Evolutionary conservation across 2,329 filamentous ascomycete genomes (phyloP).

Genomic region (Beauveria sp.): DNA sequence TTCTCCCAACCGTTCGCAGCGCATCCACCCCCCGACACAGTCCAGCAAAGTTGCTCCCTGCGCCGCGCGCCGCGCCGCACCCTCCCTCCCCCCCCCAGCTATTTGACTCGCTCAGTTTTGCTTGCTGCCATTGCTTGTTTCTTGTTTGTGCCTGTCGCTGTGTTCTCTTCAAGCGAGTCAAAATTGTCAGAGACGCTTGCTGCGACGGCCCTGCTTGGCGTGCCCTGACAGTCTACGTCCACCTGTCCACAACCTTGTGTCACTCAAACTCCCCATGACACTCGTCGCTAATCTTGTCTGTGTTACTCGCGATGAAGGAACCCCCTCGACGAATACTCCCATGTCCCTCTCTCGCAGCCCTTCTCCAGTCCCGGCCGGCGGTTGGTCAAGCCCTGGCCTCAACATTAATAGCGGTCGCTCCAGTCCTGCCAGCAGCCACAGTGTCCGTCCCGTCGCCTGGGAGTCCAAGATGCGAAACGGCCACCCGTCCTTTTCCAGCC

Average conservation of each 20-base stretch:
- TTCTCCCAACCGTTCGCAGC: background rate
- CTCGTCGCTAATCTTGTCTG: conserved; percentile 20
- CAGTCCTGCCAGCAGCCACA: conserved; percentile 54
- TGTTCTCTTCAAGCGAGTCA: background rate
- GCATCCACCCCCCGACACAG: conserved; percentile 1
- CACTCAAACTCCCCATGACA: background rate
- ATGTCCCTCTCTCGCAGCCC: conserved; percentile 88
- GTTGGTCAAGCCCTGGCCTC: conserved; percentile 80
- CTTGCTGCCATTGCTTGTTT: background rate
- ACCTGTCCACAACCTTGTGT: background rate
- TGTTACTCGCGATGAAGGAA: conserved; percentile 34
- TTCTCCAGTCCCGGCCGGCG: conserved; percentile 74
- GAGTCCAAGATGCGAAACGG: conserved; percentile 73
- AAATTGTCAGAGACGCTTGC: background rate
- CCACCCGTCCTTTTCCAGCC: conserved; percentile 72
- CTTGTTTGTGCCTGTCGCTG: background rate
- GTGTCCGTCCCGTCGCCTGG: conserved; percentile 60
- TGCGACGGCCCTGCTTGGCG: background rate
- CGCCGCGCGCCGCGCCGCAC: background rate
- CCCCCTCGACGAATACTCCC: conserved; percentile 41
- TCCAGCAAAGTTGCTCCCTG: background rate
- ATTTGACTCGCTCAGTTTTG: background rate
- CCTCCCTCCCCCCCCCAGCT: background rate
- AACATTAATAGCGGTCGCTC: conserved; percentile 64
- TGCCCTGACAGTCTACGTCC: background rate